A percentile compares a stretch with the other conserved stretches of the same genome.
phyloP scores from a whole-genome alignment of 768 basidiomycete genomes.

The Auriscalpium vulgare region DNA sequence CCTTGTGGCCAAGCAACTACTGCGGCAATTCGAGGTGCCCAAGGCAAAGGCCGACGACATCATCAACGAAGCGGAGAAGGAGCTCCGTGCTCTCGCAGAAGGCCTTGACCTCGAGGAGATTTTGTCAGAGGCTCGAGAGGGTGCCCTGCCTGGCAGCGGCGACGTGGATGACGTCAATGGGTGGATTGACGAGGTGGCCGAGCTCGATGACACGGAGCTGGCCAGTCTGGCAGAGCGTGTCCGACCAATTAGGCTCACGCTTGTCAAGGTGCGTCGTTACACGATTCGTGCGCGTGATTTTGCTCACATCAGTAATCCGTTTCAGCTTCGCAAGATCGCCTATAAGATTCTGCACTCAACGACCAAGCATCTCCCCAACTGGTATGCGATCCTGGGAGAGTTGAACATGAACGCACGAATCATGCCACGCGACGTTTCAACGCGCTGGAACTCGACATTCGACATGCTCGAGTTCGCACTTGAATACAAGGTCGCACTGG shows the following conservation, averaged over 20 bases:
- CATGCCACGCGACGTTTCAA: conserved; percentile 31
- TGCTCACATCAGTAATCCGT: too few species aligned
- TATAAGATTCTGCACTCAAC: conserved; percentile 20
- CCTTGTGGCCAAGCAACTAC: conserved; percentile 25
- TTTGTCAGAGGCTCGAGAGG: background rate
- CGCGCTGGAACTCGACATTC: conserved; percentile 31
- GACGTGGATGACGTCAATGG: conserved; percentile 16
- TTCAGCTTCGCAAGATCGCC: conserved; percentile 3
- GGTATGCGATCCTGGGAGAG: conserved; percentile 16
- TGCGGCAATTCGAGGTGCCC: conserved; percentile 27
- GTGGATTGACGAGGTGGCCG: conserved; percentile 19
- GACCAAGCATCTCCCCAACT: conserved; percentile 24
- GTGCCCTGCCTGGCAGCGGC: background rate
- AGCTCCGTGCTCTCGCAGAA: background rate
- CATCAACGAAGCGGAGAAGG: background rate
- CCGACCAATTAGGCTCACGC: conserved; percentile 18
- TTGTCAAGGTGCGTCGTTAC: conserved; percentile 25
- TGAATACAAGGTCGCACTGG: conserved; percentile 21
- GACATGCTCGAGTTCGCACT: conserved; percentile 29
- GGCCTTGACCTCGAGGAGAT: background rate
- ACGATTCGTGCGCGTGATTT: too few species aligned
- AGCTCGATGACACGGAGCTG: conserved; percentile 10
- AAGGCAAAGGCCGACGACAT: conserved; percentile 2
- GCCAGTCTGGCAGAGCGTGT: conserved; percentile 13
- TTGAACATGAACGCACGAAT: conserved; percentile 11